Percentiles rank a stretch among this genome's conserved stretches.
phyloP scores from a whole-genome alignment of 352 stramenopile genomes.

The Globisporangium parvum region DNA sequence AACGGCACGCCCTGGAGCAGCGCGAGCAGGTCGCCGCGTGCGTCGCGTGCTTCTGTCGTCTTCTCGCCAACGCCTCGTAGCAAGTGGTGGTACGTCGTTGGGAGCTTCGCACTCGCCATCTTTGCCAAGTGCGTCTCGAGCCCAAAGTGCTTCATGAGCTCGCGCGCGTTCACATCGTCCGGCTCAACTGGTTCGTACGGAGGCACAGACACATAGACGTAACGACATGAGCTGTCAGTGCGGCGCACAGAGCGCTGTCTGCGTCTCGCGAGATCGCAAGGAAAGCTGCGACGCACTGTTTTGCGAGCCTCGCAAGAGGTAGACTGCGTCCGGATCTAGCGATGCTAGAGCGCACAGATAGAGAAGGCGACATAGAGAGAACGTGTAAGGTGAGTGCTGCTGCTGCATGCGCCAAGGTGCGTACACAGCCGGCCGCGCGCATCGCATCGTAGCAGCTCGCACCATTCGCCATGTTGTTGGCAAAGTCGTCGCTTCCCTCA shows the following conservation, averaged over 20 bases:
- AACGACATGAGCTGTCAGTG: neutral
- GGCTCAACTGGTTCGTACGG: constrained; percentile 32
- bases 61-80: constrained; percentile 59
- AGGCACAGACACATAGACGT: neutral
- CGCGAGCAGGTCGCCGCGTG: constrained; percentile 49
- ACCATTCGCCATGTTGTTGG: constrained; percentile 10
- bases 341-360: constrained; percentile 12
- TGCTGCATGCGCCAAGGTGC: neutral
- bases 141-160: constrained; percentile 63
- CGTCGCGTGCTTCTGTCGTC: constrained; percentile 22
- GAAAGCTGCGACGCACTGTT: constrained; percentile 35
- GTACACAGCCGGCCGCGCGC: neutral
- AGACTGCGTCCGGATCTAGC: constrained; percentile 40
- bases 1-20: constrained; percentile 71
- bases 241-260: neutral
- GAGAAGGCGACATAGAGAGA: neutral
- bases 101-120: constrained; percentile 53
- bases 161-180: constrained; percentile 51
- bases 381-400: no score
- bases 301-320: constrained; percentile 46
- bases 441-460: neutral
- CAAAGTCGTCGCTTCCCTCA: neutral
- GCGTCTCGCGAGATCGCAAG: neutral
- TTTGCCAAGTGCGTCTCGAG: constrained; percentile 55
- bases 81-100: constrained; percentile 65